phyloP scores from a whole-genome alignment of 2,329 filamentous ascomycete species.

The Xylariaceae sp. region DNA sequence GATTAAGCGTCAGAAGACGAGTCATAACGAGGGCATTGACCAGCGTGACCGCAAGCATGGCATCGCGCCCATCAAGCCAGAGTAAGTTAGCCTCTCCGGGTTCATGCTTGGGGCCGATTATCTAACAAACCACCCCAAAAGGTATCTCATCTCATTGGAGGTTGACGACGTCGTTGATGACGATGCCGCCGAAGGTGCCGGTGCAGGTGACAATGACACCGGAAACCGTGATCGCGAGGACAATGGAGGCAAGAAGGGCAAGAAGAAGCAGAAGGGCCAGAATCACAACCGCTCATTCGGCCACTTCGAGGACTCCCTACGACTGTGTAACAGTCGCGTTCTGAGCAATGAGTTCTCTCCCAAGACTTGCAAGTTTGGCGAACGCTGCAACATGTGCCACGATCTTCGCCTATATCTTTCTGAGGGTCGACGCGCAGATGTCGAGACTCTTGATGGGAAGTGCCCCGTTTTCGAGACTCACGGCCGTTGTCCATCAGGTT shows the following conservation, averaged over 20 bases:
- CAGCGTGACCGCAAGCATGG: conserved; percentile 24
- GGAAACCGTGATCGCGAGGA: conserved; percentile 34
- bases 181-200: conserved; percentile 55
- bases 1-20: conserved; percentile 56
- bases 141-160: conserved; percentile 32
- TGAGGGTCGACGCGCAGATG: conserved; percentile 74
- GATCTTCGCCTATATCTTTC: conserved; percentile 79
- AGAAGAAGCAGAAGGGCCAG: conserved; percentile 60
- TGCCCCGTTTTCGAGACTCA: conserved; percentile 77
- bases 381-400: conserved; percentile 76
- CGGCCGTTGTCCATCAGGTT: conserved; percentile 76
- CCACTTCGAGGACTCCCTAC: conserved; percentile 68
- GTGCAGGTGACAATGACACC: conserved; percentile 53
- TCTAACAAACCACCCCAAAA: background rate
- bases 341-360: conserved; percentile 77
- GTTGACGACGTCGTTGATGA: conserved; percentile 42
- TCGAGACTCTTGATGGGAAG: conserved; percentile 67
- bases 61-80: conserved; percentile 35
- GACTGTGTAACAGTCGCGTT: conserved; percentile 70
- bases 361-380: conserved; percentile 67
- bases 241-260: conserved; percentile 32
- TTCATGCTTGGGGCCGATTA: background rate
- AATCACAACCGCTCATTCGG: conserved; percentile 82
- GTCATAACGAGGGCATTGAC: conserved; percentile 28
- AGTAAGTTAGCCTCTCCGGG: conserved; percentile 28